phyloP scores from a whole-genome alignment of 257 asterid species.

The Solanum lycopersicoides region DNA sequence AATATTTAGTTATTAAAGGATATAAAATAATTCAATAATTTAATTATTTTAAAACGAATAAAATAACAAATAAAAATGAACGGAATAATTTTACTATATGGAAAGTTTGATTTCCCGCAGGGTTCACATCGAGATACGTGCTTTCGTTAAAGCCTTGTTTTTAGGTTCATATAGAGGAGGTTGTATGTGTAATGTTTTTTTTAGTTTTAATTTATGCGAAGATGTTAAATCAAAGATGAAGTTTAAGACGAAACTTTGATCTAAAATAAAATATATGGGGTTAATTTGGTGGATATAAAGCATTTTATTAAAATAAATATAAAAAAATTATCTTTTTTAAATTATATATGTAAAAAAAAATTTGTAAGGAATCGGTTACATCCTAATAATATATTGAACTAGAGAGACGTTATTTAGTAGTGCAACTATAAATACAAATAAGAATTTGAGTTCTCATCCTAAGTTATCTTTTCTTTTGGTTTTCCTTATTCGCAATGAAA shows the following conservation, averaged over 20 bases:
- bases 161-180: background rate
- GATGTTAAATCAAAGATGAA: background rate
- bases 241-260: background rate
- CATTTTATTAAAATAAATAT: no score
- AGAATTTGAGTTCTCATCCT: no score
- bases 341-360: no score
- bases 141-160: background rate
- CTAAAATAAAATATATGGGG: background rate
- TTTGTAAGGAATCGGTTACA: background rate
- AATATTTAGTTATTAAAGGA: no score
- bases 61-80: no score
- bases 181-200: background rate
- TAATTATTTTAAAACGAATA: no score
- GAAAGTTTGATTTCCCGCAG: background rate
- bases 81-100: background rate
- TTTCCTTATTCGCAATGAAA: no score
- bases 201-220: accelerated
- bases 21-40: no score
- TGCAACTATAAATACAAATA: no score
- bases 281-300: background rate
- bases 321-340: no score
- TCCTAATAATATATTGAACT: background rate
- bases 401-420: background rate
- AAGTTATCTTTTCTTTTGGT: no score
- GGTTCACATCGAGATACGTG: background rate